Conservation (phyloP, 768 basidiomycete species). For the Kondoa subrosea region DNA sequence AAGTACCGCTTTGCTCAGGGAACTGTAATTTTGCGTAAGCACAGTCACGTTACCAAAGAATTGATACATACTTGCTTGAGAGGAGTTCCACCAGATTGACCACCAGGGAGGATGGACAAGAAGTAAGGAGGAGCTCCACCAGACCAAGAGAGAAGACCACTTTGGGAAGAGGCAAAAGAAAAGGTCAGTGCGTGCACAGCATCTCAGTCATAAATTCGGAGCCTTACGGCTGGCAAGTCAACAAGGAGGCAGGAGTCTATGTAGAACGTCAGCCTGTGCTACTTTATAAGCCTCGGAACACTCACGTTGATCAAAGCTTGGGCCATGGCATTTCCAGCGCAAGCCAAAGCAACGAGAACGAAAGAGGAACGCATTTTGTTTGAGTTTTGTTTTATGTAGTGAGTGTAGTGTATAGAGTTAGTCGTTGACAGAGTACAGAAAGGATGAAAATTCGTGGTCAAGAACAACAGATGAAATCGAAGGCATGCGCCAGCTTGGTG, state of each 20-base stretch:
- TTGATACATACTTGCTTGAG: slow-evolving; percentile 15
- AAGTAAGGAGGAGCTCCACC: slow-evolving; percentile 20
- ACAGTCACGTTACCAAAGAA: slow-evolving; percentile 2
- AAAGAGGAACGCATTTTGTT: neutral
- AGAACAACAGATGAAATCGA: neutral
- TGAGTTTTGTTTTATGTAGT: neutral
- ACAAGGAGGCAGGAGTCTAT: neutral
- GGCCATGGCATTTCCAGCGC: neutral
- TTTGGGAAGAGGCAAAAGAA: neutral
- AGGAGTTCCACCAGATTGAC: slow-evolving; percentile 3
- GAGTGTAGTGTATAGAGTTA: neutral
- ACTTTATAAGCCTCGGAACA: neutral
- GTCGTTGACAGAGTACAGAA: neutral
- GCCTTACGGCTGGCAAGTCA: neutral
- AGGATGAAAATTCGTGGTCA: neutral
- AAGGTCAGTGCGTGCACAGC: neutral
- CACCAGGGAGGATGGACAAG: slow-evolving; percentile 19
- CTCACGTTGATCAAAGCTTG: neutral
- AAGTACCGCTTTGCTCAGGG: neutral
- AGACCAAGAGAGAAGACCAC: slow-evolving; percentile 11
- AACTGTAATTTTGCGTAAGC: neutral
- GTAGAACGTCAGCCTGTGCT: neutral
- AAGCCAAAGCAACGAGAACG: neutral
- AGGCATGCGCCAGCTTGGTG: too few relatives aligned
- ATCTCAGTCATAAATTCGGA: too few relatives aligned